Evolutionary conservation across 257 asterid genomes (phyloP).

Genomic region (Scutellaria baicalensis): DNA sequence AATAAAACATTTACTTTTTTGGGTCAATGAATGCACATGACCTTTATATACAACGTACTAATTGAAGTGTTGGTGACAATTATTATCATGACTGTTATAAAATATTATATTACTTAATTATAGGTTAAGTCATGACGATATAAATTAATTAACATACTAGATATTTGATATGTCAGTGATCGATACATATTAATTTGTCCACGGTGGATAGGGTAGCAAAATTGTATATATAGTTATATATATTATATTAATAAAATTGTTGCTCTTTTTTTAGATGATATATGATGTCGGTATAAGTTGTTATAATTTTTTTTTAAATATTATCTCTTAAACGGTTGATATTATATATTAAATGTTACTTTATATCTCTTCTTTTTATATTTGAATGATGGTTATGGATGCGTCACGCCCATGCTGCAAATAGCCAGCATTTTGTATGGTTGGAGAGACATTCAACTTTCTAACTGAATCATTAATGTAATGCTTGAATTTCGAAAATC

Average conservation of each 20-base stretch:
- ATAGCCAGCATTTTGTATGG: constrained; percentile 8
- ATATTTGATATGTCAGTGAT: no score
- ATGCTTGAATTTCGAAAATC: neutral
- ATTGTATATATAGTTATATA: no score
- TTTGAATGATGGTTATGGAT: constrained; percentile 7
- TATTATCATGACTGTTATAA: neutral
- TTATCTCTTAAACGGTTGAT: neutral
- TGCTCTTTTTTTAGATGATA: no score
- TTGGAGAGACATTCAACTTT: constrained; percentile 13
- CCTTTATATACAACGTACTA: neutral
- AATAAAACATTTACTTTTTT: neutral
- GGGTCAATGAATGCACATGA: no score
- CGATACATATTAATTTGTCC: no score
- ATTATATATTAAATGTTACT: neutral
- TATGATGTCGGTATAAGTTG: no score
- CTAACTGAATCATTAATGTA: constrained; percentile 13
- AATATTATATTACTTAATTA: no score
- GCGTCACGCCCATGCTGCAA: constrained; percentile 24
- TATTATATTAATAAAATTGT: no score
- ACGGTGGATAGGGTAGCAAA: no score
- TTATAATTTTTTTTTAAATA: no score
- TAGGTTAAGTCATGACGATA: no score
- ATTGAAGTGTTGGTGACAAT: neutral
- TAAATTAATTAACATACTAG: no score
- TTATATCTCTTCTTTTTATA: neutral